A percentile compares a stretch with the other conserved stretches of the same genome.
phyloP scores from a whole-genome alignment of 176 grass and related monocot genomes.

The Aechmea fasciata region DNA sequence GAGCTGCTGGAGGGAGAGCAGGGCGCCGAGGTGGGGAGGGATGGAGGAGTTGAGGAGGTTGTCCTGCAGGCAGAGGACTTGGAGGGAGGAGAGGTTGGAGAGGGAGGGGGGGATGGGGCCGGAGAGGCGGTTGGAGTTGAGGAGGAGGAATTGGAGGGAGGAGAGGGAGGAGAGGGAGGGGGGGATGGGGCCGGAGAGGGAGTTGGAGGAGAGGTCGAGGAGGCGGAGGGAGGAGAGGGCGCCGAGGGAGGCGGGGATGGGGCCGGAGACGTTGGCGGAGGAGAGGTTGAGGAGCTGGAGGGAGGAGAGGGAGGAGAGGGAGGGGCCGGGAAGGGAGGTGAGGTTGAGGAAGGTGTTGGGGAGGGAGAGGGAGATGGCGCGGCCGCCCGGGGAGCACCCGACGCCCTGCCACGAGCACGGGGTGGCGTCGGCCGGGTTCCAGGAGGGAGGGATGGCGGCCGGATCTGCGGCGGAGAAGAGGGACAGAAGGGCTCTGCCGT shows the following conservation, averaged over 20 bases:
- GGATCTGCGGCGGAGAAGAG: conserved; percentile 5
- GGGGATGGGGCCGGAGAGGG: conserved; percentile 57
- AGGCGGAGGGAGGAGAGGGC: conserved; percentile 54
- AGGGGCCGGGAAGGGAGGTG: conserved; percentile 44
- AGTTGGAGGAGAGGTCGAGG: conserved; percentile 89
- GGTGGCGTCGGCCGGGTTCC: conserved; percentile 44
- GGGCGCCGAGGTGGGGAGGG: conserved; percentile 53
- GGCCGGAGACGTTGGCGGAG: conserved; percentile 67
- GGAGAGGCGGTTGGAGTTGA: conserved; percentile 49
- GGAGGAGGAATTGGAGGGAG: conserved; percentile 72
- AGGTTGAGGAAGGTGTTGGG: conserved; percentile 97
- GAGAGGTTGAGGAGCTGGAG: conserved; percentile 96
- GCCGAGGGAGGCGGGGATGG: conserved; percentile 41
- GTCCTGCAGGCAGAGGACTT: background rate
- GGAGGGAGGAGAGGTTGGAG: conserved; percentile 28
- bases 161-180: conserved; percentile 40
- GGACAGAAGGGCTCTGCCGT: conserved; percentile 21
- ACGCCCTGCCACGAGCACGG: conserved; percentile 88
- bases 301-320: conserved; percentile 57
- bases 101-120: conserved; percentile 24
- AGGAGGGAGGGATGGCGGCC: conserved; percentile 48
- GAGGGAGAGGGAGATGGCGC: conserved; percentile 74
- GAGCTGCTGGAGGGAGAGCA: conserved; percentile 75
- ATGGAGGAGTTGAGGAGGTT: conserved; percentile 31
- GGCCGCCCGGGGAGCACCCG: conserved; percentile 73